phyloP scores from a whole-genome alignment of 1,284 basidiomycete species.

The Moesziomyces sp. region DNA sequence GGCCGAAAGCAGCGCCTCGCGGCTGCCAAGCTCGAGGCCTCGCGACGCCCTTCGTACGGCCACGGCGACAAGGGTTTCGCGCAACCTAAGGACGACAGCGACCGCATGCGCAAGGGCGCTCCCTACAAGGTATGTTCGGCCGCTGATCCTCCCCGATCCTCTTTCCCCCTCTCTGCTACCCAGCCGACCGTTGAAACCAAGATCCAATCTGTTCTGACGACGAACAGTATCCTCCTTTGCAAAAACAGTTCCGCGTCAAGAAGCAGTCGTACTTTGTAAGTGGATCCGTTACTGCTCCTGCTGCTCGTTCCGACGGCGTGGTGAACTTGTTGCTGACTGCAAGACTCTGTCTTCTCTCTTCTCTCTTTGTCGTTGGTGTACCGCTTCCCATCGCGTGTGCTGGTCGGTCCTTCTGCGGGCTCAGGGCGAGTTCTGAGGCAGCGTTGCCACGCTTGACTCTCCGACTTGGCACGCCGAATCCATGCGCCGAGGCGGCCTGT shows the following conservation, averaged over 20 bases:
- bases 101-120: constrained; percentile 56
- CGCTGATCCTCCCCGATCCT: too few relatives aligned
- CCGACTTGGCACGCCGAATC: too few relatives aligned
- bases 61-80: constrained; percentile 57
- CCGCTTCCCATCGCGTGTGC: background rate
- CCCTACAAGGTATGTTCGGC: constrained; percentile 58
- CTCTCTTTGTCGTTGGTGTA: background rate
- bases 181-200: constrained; percentile 21
- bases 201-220: constrained; percentile 47
- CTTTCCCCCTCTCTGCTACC: background rate
- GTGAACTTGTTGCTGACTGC: background rate
- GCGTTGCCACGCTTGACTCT: background rate
- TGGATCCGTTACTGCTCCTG: constrained; percentile 7
- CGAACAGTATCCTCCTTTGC: constrained; percentile 56
- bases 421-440: constrained; percentile 13
- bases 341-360: too few relatives aligned
- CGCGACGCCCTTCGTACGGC: constrained; percentile 53
- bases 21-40: constrained; percentile 54
- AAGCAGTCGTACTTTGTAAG: constrained; percentile 62
- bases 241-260: constrained; percentile 60
- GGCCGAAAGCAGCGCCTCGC: constrained; percentile 55
- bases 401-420: background rate
- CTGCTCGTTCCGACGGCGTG: background rate
- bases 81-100: constrained; percentile 57
- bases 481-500: background rate